Conservation (phyloP, 1,284 basidiomycete species). For the Salmacisia buchloeana region DNA sequence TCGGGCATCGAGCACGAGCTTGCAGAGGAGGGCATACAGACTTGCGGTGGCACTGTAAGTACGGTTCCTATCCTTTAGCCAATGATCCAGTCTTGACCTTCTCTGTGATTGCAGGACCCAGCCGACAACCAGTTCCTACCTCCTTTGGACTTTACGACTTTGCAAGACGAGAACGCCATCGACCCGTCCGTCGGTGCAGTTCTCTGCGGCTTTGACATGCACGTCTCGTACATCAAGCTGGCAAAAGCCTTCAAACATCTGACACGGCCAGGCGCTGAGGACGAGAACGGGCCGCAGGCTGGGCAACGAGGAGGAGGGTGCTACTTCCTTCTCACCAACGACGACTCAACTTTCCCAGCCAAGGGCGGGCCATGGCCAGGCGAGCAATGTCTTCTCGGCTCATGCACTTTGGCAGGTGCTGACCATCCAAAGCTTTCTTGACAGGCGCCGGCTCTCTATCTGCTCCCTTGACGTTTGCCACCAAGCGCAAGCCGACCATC, state of each 20-base stretch:
- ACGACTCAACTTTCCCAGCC: slow-evolving; percentile 81
- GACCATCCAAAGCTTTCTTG: not conserved
- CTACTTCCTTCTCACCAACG: slow-evolving; percentile 85
- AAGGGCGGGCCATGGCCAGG: slow-evolving; percentile 75
- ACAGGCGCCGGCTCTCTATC: slow-evolving; percentile 67
- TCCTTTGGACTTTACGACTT: slow-evolving; percentile 66
- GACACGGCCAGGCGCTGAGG: slow-evolving; percentile 36
- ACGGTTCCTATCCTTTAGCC: not conserved
- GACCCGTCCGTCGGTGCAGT: slow-evolving; percentile 83
- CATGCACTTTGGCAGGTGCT: not conserved
- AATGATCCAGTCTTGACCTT: not conserved
- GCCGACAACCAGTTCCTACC: slow-evolving; percentile 70
- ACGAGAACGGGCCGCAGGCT: slow-evolving; percentile 19
- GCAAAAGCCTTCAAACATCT: slow-evolving; percentile 81
- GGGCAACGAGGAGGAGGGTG: slow-evolving; percentile 66
- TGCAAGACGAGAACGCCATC: slow-evolving; percentile 52
- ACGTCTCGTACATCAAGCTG: slow-evolving; percentile 71
- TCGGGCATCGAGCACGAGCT: slow-evolving; percentile 88
- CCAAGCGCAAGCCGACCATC: slow-evolving; percentile 64
- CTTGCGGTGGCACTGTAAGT: slow-evolving; percentile 78
- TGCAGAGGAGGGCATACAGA: slow-evolving; percentile 69
- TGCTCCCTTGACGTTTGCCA: slow-evolving; percentile 70
- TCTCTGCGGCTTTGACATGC: slow-evolving; percentile 65
- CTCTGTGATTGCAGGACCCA: slow-evolving; percentile 62
- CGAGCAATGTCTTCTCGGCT: slow-evolving; percentile 23